Evolutionary conservation across 2,329 filamentous ascomycete species (phyloP).

Genomic region (Curvularia verruculosa): DNA sequence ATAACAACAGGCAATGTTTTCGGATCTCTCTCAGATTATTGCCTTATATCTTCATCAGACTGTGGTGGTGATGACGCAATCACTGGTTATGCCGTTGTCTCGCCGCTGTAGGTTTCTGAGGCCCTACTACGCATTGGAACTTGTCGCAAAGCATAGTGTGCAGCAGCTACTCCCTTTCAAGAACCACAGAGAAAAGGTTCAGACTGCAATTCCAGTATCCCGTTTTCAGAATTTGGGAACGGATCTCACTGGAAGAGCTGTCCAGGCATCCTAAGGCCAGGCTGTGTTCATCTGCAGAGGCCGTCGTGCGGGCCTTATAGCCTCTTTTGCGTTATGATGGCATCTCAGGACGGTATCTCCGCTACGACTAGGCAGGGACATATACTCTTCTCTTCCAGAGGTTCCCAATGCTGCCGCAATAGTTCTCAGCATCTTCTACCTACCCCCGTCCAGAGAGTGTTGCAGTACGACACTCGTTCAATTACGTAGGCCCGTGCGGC

Average conservation of each 20-base stretch:
- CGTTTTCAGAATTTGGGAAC: background rate
- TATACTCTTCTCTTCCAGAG: background rate
- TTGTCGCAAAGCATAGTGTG: background rate
- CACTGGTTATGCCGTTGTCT: background rate
- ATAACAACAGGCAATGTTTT: no score
- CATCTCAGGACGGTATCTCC: background rate
- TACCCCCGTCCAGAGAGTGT: background rate
- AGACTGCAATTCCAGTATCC: background rate
- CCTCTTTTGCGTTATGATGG: background rate
- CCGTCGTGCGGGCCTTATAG: background rate
- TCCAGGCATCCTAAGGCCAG: background rate
- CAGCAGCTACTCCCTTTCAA: background rate
- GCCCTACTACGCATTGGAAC: background rate
- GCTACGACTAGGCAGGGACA: background rate
- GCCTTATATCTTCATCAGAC: background rate
- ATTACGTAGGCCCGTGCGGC: constrained; percentile 7
- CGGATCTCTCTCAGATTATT: background rate
- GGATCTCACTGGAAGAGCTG: background rate
- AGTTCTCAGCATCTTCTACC: background rate
- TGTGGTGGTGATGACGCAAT: background rate
- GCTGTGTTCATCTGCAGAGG: background rate
- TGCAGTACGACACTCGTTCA: background rate
- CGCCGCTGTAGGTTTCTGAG: background rate
- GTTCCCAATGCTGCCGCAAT: no score
- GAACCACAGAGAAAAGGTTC: background rate